phyloP scores from a whole-genome alignment of 192 early-diverging fungal species.

The Linnemannia schmuckeri region DNA sequence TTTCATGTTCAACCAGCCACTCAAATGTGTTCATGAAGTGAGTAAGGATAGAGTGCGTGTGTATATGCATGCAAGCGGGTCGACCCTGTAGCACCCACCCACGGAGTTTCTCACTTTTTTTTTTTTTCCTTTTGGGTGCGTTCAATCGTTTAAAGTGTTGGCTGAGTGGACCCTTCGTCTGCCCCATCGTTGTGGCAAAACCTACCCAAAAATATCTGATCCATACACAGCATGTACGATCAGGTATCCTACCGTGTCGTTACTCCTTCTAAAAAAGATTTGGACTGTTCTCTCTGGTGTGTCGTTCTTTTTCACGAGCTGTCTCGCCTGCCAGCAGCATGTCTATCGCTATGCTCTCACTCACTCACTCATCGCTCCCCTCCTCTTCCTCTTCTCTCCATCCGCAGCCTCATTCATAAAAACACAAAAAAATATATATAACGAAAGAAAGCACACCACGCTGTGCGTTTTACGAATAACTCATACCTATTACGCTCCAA shows the following conservation, averaged over 20 bases:
- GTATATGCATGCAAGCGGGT: not conserved
- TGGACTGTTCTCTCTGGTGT: not conserved
- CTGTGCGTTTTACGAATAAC: not conserved
- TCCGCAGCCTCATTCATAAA: not conserved
- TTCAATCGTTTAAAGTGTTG: no score
- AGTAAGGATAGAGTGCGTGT: no score
- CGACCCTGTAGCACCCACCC: not conserved
- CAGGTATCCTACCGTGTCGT: not conserved
- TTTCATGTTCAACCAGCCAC: no score
- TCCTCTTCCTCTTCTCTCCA: not conserved
- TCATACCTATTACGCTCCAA: not conserved
- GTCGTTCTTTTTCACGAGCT: not conserved
- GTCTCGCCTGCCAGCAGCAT: not conserved
- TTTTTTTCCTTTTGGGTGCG: no score
- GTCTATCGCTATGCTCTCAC: conserved; percentile 5
- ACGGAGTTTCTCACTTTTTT: no score
- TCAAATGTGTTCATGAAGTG: no score
- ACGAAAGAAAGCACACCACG: not conserved
- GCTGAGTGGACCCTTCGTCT: no score
- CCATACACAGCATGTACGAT: not conserved
- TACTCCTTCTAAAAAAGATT: not conserved
- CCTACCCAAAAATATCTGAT: not conserved
- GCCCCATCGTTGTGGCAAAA: not conserved
- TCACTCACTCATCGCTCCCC: not conserved
- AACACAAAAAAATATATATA: not conserved